Percentiles rank a stretch among this genome's conserved stretches.
Evolutionary conservation across 495 filamentous ascomycete genomes (phyloP).

Genomic region (Aspergillus panamensis): DNA sequence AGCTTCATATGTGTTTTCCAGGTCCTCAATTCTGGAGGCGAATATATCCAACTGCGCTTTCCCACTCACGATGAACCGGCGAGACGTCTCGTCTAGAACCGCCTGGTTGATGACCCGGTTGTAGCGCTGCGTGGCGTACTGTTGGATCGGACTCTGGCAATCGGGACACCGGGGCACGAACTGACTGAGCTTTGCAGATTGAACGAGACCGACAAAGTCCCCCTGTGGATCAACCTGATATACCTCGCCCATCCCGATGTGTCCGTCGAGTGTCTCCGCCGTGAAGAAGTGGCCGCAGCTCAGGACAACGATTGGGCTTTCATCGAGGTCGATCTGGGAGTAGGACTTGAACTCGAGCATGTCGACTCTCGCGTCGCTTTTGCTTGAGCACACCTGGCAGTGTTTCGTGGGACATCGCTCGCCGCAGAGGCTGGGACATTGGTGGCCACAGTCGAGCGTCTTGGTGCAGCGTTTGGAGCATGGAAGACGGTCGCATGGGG

Average conservation of each 20-base stretch:
- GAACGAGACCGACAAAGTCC: conserved; percentile 37
- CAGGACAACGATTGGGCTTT: conserved; percentile 58
- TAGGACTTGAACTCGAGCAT: conserved; percentile 55
- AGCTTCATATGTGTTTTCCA: background rate
- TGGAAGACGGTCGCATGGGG: conserved; percentile 59
- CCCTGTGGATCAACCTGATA: conserved; percentile 21
- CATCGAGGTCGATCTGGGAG: conserved; percentile 53
- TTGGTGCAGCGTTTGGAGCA: conserved; percentile 63
- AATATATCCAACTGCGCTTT: background rate
- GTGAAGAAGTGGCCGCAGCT: conserved; percentile 50
- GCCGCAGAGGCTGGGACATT: conserved; percentile 64
- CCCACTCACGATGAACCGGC: conserved; percentile 51
- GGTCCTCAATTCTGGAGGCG: background rate
- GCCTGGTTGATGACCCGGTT: conserved; percentile 61
- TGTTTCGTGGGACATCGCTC: conserved; percentile 57
- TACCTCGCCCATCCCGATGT: conserved; percentile 50
- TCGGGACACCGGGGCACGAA: conserved; percentile 7
- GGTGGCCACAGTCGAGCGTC: conserved; percentile 60
- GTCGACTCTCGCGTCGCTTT: conserved; percentile 36
- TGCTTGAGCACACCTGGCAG: conserved; percentile 53
- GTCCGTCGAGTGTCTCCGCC: conserved; percentile 57
- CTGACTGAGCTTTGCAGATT: conserved; percentile 46
- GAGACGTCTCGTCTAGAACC: conserved; percentile 61
- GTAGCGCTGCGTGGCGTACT: conserved; percentile 63
- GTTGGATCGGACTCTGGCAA: conserved; percentile 4